Evolutionary conservation across 1,284 basidiomycete species (phyloP).

Genomic region (Bjerkandera adusta): DNA sequence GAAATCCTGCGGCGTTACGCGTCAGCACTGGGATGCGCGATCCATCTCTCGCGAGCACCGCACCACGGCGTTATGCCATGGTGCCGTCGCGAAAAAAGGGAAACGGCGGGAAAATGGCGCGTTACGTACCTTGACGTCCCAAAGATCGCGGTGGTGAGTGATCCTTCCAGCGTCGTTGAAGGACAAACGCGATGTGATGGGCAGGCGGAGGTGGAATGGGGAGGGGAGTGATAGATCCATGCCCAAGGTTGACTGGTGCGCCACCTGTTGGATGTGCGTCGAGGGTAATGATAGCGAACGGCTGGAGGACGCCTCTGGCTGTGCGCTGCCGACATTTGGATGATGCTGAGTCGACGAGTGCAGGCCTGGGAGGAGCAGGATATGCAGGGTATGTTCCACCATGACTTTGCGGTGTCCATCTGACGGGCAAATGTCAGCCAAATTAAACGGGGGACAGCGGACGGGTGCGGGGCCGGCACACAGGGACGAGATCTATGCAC

Average conservation of each 20-base stretch:
- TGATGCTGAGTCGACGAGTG: conserved; percentile 22
- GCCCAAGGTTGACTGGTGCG: conserved; percentile 33
- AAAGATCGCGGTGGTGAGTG: conserved; percentile 71
- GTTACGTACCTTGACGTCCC: conserved; percentile 50
- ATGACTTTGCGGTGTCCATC: conserved; percentile 70
- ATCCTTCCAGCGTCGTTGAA: conserved; percentile 77
- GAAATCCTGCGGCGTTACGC: conserved; percentile 47
- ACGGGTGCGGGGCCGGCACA: not conserved
- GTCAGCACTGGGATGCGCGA: not conserved
- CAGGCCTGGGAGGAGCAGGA: conserved; percentile 37
- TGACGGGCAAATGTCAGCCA: conserved; percentile 24
- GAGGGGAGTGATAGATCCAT: conserved; percentile 56
- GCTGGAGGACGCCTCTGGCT: conserved; percentile 15
- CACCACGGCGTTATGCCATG: not conserved
- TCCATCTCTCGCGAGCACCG: not conserved
- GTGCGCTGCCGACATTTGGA: conserved; percentile 7
- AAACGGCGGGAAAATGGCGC: not conserved
- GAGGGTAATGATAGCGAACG: conserved; percentile 29
- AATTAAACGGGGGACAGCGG: not conserved
- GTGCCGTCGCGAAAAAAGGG: not conserved
- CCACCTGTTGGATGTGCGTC: conserved; percentile 10
- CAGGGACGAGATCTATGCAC: too few species aligned
- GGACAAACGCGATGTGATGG: conserved; percentile 62
- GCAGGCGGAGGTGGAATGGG: conserved; percentile 68
- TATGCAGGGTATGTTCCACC: conserved; percentile 56